Evolutionary conservation across 225 moss, liverwort and hornwort genomes (phyloP).

Genomic region (Sphagnum contortum): DNA sequence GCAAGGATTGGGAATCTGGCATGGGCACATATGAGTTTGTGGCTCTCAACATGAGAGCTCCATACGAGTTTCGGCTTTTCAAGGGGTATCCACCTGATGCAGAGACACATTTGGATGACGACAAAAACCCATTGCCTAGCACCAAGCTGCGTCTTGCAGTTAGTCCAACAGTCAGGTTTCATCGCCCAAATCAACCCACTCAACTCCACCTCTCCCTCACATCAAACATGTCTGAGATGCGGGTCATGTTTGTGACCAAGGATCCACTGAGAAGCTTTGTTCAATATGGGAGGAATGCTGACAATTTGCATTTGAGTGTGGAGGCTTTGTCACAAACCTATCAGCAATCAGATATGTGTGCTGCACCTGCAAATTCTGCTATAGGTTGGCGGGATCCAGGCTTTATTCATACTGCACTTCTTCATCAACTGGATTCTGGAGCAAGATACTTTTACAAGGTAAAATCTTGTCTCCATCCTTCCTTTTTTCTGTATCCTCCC

Average conservation of each 20-base stretch:
- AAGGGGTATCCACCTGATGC: conserved; percentile 4
- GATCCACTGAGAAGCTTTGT: neutral
- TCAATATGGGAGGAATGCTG: neutral
- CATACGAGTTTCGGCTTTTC: conserved; percentile 36
- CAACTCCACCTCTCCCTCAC: neutral
- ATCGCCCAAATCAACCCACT: neutral
- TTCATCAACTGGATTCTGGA: neutral
- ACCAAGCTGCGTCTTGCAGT: neutral
- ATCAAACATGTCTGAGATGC: neutral
- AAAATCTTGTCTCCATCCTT: neutral
- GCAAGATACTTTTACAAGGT: neutral
- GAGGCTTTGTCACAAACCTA: neutral
- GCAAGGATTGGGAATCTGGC: conserved; percentile 28
- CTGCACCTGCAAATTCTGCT: neutral
- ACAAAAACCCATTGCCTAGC: conserved; percentile 19
- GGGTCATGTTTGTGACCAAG: conserved; percentile 2
- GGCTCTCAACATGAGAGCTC: conserved; percentile 35
- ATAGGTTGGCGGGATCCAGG: conserved; percentile 1
- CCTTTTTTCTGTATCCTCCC: no score
- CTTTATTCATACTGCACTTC: neutral
- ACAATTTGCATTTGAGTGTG: neutral
- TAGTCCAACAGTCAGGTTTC: neutral
- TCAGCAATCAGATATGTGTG: conserved; percentile 2
- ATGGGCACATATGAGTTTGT: conserved; percentile 16
- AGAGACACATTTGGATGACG: conserved; percentile 18